Evolutionary conservation across 495 filamentous ascomycete species (phyloP), one percentile per base, ranked within the genome.

Genomic region (Collariella sp.): DNA sequence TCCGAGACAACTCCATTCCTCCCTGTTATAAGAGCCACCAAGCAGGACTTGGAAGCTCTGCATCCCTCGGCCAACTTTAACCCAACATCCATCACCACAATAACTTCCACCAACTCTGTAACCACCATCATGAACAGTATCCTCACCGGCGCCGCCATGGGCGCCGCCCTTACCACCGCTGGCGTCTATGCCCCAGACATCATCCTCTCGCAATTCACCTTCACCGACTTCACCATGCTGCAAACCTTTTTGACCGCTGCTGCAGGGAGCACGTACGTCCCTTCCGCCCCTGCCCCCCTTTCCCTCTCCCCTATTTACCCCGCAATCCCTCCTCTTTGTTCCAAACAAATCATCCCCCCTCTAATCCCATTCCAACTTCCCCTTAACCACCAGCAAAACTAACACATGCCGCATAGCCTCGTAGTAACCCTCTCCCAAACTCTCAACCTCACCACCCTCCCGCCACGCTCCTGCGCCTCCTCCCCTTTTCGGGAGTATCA

Each of bases 161-260:
- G 80, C 29, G 75, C 74, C 9, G 79, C 78, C 50, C 63, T 82
- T 16, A 70, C 77, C 20, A 70, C 72, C 18, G 67, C 78, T 10
- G 76, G 76, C 18, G 74, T 83, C 46, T 76, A 74, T 58, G 66
- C 70, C 46, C 79, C 80, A 7, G 57, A 69, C 13, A 68, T 76
- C 55, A 81, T 83, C 56, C 52, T 79, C 45, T 62, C 61, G 1
- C 79, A 83, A 61, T 73, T 83, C 67, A 64, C 62, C 22, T 68
- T 82, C 7, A 56, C 67, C 34, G 73, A 79, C 66, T 81, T 76
- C 62, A 75, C 78, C 51, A 82, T 83, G 80, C 61, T 81, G 26
- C 71, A 80, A 57, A 72, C 74, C 1, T 83, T 83, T 54, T 63
- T 82, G 3, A 67, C 74, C 29, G 80, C 79, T 5, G 71, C 77